These are phyloP conservation scores for Aristolochia contorta DNA, from an alignment of 164 flowering plant genomes.

Conservation along the genomic window DNA sequence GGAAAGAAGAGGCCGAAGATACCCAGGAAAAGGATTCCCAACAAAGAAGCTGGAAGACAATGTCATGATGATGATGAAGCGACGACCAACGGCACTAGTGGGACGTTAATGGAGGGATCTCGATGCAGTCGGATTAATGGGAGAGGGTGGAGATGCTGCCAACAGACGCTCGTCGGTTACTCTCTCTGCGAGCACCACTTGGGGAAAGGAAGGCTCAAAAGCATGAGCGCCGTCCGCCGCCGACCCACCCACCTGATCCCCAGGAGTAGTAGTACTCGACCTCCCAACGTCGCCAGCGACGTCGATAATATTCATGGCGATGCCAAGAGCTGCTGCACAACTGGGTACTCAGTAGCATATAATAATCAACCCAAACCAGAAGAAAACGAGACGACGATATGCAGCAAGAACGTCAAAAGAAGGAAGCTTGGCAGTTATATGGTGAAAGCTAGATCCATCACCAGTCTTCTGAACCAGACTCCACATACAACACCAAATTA, in stretches of 20 bases:
- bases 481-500: not conserved
- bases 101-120: constrained; percentile 71
- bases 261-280: too few relatives aligned
- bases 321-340: not conserved
- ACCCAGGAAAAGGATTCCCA: not conserved
- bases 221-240: constrained; percentile 37
- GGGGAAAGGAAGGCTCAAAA: constrained; percentile 68
- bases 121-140: constrained; percentile 88
- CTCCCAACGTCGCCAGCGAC: too few relatives aligned
- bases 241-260: constrained; percentile 11
- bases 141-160: constrained; percentile 87
- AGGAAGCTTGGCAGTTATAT: constrained; percentile 55
- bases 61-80: constrained; percentile 4
- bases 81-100: not conserved
- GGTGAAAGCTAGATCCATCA: constrained; percentile 70
- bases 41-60: constrained; percentile 4
- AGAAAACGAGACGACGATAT: constrained; percentile 7
- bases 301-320: constrained; percentile 1
- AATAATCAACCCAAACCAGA: not conserved
- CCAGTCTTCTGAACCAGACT: constrained; percentile 55
- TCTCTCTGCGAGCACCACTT: constrained; percentile 87
- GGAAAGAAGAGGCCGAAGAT: not conserved
- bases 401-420: constrained; percentile 39
- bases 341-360: too few relatives aligned
- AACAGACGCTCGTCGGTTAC: constrained; percentile 75